Percentiles rank a stretch among this genome's conserved stretches.
Conservation (phyloP, 1,284 basidiomycete species). For the Apiotrichum domesticum region DNA sequence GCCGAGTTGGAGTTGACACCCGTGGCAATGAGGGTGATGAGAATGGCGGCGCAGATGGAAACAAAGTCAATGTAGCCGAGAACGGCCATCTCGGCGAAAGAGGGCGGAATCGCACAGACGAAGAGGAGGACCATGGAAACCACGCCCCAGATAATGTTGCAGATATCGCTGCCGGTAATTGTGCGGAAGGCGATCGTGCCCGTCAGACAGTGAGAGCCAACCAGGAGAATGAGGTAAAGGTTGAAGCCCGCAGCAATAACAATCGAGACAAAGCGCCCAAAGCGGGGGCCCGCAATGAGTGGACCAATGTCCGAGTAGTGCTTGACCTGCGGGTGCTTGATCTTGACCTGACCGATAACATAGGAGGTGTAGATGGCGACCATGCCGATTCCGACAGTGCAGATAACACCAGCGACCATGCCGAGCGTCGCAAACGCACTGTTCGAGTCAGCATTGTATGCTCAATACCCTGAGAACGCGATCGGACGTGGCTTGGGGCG, state of each 20-base stretch:
- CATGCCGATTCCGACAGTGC: conserved; percentile 10
- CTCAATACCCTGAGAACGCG: no score
- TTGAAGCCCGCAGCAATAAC: conserved; percentile 6
- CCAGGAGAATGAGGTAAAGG: conserved; percentile 11
- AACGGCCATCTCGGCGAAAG: conserved; percentile 25
- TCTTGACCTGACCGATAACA: conserved; percentile 15
- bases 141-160: conserved; percentile 10
- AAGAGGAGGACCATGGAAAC: conserved; percentile 13
- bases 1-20: conserved; percentile 17
- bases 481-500: no score
- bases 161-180: conserved; percentile 7
- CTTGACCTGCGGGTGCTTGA: conserved; percentile 15
- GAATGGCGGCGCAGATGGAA: conserved; percentile 24
- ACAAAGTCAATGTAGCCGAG: conserved; percentile 40
- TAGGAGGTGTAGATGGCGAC: conserved; percentile 15
- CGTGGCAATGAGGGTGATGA: conserved; percentile 34
- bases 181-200: conserved; percentile 14
- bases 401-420: conserved; percentile 13
- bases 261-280: neutral
- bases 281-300: conserved; percentile 3
- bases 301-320: conserved; percentile 14
- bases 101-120: conserved; percentile 12
- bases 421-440: conserved; percentile 14
- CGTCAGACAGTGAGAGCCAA: conserved; percentile 12
- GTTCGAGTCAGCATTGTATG: neutral